Base-by-base conservation (phyloP, 768 basidiomycete genomes). In the Suillus subalutaceus region DNA sequence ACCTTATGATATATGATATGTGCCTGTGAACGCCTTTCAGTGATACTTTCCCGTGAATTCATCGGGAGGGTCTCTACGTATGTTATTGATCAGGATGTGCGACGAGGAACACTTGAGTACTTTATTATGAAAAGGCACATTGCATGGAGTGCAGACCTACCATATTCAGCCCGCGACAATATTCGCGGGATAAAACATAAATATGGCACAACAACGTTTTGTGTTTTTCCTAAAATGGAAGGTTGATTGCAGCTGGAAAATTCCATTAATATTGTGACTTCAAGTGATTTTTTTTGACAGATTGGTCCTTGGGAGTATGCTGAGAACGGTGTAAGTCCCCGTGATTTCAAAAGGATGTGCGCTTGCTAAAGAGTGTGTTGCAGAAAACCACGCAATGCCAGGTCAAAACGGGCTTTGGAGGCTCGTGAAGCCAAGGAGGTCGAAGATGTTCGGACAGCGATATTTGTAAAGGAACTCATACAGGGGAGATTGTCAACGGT, bases 341-440 rank as follows among this genome's bases (percentile, higher is more conserved):
- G 12, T 26, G 32, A 15, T 26, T 9, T 5, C 7, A 0, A 44
- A 43, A 7, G n/a, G 12, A 0, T 18, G 18, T 37, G 59, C 35
- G 37, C 18, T 23, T 63, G 3, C 38, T 61, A 3, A 35, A 20
- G 18, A 10, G 60, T 20, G 16, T 64, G 10, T 16, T 46, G 10
- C 63, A 91, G 90, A 73, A 98, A 97, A 82, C 94, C 97, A 26
- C 94, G 92, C 83, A 98, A 97, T 85, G 96, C 97, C 7, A 88
- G 97, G 43, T 92, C 92, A 16, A 99, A 99, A 79, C 86, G 97
- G 67, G 96, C 87, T 0, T 72, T 96, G 71, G 92, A 93, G 38
- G 92, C 91, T 43, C 86, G 96, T 13, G 91, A 91, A 72, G 88
- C 97, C 1, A 96, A 97, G 74, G 90, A 96, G 71, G 83, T 97